A percentile compares a stretch with the other conserved stretches of the same genome.
Evolutionary conservation across 441 rosid species (phyloP).

Genomic region (Adansonia rubrostipa): DNA sequence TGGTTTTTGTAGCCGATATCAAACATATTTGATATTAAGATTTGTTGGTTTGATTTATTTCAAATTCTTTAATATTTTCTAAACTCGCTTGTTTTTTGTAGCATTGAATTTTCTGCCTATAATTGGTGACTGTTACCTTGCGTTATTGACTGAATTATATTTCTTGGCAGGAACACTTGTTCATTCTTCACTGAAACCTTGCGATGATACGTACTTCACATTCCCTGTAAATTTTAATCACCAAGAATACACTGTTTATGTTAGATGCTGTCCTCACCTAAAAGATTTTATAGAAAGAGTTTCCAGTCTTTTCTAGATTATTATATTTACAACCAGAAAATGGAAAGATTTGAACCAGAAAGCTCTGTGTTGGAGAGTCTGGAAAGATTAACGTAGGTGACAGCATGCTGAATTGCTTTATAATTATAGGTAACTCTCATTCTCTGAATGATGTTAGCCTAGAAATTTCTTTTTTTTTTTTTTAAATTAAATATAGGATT

Average conservation of each 20-base stretch:
- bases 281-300: conserved; percentile 91
- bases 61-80: background rate
- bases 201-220: conserved; percentile 86
- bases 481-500: background rate
- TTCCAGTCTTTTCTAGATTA: conserved; percentile 81
- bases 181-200: conserved; percentile 89
- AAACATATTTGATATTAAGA: no score
- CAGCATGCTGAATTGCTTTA: conserved; percentile 1
- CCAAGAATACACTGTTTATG: conserved; percentile 85
- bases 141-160: background rate
- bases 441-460: conserved; percentile 16
- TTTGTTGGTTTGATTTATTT: no score
- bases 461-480: background rate
- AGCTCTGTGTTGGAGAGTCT: background rate
- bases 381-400: conserved; percentile 17
- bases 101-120: background rate
- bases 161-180: conserved; percentile 82
- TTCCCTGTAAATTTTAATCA: conserved; percentile 86
- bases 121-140: background rate
- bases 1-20: no score
- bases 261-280: conserved; percentile 92
- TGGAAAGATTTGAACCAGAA: conserved; percentile 24
- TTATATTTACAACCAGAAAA: conserved; percentile 87
- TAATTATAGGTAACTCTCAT: conserved; percentile 18
- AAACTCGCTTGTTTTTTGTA: background rate